Percentiles rank a stretch among this genome's conserved stretches.
Evolutionary conservation across 2,329 filamentous ascomycete species (phyloP).

Genomic region (Pseudogymnoascus sp.): DNA sequence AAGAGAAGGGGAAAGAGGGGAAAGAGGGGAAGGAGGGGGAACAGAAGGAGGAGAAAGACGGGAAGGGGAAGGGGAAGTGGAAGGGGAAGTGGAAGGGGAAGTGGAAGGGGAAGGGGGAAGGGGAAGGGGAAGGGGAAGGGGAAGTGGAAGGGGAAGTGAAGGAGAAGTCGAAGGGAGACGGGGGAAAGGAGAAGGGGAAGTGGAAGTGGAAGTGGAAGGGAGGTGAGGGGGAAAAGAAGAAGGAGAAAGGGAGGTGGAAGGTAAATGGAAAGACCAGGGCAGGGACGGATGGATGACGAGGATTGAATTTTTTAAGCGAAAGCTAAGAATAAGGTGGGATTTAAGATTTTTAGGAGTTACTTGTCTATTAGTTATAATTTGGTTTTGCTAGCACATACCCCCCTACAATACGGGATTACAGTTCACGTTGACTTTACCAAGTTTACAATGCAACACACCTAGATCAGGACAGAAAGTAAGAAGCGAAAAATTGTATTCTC

Average conservation of each 20-base stretch:
- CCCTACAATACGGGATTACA: neutral
- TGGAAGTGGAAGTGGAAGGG: neutral
- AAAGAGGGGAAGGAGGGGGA: neutral
- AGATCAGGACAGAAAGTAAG: neutral
- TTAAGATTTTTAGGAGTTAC: neutral
- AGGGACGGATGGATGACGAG: neutral
- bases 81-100: neutral
- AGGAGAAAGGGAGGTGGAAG: neutral
- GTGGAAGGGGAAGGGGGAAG: neutral
- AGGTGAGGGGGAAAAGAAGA: neutral
- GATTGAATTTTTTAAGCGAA: neutral
- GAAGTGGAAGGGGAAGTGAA: neutral
- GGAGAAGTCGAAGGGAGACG: neutral
- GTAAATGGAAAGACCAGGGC: neutral
- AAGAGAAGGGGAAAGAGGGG: neutral
- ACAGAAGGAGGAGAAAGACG: neutral
- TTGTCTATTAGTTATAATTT: neutral
- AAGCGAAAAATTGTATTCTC: conserved; percentile 1
- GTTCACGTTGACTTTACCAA: neutral
- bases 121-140: neutral
- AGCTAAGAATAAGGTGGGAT: neutral
- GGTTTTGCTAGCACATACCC: neutral
- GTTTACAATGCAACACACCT: neutral
- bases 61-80: neutral
- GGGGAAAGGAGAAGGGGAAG: neutral